Conservation (phyloP, 1,284 basidiomycete species). For the Puccinia triticina region DNA sequence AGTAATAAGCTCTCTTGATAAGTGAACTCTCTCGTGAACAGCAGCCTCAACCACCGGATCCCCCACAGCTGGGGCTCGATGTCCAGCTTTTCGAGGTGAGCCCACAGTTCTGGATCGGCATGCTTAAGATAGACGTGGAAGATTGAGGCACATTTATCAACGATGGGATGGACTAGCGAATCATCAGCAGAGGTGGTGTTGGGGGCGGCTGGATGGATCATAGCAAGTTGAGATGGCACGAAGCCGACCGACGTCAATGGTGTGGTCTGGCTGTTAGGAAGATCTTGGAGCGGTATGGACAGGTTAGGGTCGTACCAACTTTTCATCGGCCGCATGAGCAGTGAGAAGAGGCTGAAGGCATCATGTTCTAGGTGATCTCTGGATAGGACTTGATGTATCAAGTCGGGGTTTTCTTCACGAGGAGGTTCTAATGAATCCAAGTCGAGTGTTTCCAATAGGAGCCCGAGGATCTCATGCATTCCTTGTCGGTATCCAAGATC, state of each 20-base stretch:
- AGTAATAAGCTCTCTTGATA: conserved; percentile 55
- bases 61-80: conserved; percentile 58
- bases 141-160: conserved; percentile 52
- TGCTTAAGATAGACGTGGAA: conserved; percentile 51
- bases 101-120: conserved; percentile 55
- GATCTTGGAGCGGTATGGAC: conserved; percentile 17
- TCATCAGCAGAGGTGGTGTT: conserved; percentile 51
- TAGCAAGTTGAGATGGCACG: conserved; percentile 27
- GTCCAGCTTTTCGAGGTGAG: conserved; percentile 56
- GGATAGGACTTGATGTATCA: conserved; percentile 53
- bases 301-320: conserved; percentile 56
- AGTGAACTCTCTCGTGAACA: conserved; percentile 57
- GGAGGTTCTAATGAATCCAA: conserved; percentile 26
- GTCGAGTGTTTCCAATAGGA: conserved; percentile 55
- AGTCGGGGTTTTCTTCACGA: not conserved
- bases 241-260: conserved; percentile 23
- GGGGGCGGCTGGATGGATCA: conserved; percentile 52
- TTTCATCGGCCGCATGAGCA: conserved; percentile 56
- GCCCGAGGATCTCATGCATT: conserved; percentile 59
- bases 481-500: conserved; percentile 59
- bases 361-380: conserved; percentile 56
- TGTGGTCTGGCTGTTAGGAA: conserved; percentile 25
- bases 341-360: conserved; percentile 55
- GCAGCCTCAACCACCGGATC: conserved; percentile 58
- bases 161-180: conserved; percentile 46